Percentiles rank a stretch among this genome's conserved stretches.
Evolutionary conservation across 495 filamentous ascomycete species (phyloP).

Genomic region (Podospora didyma): DNA sequence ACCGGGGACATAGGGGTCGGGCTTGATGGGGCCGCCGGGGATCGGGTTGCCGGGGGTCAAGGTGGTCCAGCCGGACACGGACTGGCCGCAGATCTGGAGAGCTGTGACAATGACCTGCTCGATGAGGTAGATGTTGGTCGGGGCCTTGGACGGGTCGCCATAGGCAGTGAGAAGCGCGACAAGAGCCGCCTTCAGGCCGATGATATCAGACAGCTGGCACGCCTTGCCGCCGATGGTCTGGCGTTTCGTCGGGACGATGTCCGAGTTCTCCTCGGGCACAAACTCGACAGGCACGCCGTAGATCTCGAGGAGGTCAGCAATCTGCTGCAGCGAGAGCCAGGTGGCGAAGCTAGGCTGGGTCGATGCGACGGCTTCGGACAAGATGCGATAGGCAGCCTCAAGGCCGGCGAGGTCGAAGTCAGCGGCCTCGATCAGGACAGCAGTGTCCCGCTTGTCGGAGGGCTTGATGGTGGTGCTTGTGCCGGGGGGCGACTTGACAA

Average conservation of each 20-base stretch:
- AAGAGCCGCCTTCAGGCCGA: conserved; percentile 16
- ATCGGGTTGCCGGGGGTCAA: conserved; percentile 26
- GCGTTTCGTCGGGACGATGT: conserved; percentile 18
- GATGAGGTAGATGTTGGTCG: conserved; percentile 15
- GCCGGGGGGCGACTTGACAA: conserved; percentile 32
- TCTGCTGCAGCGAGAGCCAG: conserved; percentile 22
- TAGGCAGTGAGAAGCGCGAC: conserved; percentile 15
- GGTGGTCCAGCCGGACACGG: conserved; percentile 19
- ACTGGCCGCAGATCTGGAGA: conserved; percentile 20
- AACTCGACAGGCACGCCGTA: conserved; percentile 16
- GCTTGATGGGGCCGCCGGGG: conserved; percentile 25
- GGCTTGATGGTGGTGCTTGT: conserved; percentile 34
- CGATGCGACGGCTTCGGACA: conserved; percentile 5
- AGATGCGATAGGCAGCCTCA: conserved; percentile 11
- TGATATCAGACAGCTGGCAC: conserved; percentile 15
- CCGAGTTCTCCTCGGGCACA: neutral
- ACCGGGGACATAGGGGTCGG: conserved; percentile 30
- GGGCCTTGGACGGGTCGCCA: conserved; percentile 16
- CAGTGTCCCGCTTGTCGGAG: conserved; percentile 14
- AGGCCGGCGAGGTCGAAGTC: conserved; percentile 19
- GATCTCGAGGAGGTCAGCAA: conserved; percentile 26
- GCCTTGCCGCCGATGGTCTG: conserved; percentile 20
- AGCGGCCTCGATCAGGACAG: neutral
- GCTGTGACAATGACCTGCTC: conserved; percentile 22
- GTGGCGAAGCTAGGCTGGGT: conserved; percentile 20